Conservation (phyloP, 192 early-diverging fungal genomes). For the Podila epigama region DNA sequence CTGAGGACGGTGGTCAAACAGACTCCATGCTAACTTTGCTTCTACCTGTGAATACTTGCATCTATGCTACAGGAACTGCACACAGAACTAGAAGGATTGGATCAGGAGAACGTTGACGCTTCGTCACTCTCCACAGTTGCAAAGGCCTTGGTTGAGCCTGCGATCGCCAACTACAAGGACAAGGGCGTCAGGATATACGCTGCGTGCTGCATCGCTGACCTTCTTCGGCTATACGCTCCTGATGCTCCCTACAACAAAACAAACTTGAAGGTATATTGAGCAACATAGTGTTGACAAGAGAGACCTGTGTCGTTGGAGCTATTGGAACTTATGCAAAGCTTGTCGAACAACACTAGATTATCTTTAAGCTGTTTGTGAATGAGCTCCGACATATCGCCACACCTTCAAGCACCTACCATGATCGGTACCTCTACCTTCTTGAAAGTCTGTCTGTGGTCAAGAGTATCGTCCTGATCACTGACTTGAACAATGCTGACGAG, state of each 20-base stretch:
- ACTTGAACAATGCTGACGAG: constrained; percentile 80
- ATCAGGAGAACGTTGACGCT: constrained; percentile 80
- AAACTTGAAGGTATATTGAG: constrained; percentile 71
- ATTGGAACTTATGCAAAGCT: too few species aligned
- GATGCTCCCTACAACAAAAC: constrained; percentile 86
- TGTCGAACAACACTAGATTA: constrained; percentile 49
- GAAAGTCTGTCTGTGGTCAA: constrained; percentile 88
- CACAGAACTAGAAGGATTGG: constrained; percentile 69
- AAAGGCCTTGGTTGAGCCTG: constrained; percentile 70
- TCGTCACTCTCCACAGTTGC: constrained; percentile 70
- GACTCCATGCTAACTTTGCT: too few species aligned
- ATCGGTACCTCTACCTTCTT: constrained; percentile 83
- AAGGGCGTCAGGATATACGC: constrained; percentile 75
- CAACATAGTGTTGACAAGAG: neutral
- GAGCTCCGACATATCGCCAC: constrained; percentile 76
- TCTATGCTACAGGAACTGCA: constrained; percentile 73
- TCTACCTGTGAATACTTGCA: neutral
- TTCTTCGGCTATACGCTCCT: constrained; percentile 92
- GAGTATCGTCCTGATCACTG: constrained; percentile 79
- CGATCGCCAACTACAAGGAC: constrained; percentile 82
- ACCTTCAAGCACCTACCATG: constrained; percentile 68
- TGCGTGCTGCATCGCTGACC: constrained; percentile 90
- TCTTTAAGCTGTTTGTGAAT: constrained; percentile 85
- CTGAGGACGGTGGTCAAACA: too few species aligned
- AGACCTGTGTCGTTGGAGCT: too few species aligned